phyloP scores from a whole-genome alignment of 106 monocot species.

The Dioscorea alata region DNA sequence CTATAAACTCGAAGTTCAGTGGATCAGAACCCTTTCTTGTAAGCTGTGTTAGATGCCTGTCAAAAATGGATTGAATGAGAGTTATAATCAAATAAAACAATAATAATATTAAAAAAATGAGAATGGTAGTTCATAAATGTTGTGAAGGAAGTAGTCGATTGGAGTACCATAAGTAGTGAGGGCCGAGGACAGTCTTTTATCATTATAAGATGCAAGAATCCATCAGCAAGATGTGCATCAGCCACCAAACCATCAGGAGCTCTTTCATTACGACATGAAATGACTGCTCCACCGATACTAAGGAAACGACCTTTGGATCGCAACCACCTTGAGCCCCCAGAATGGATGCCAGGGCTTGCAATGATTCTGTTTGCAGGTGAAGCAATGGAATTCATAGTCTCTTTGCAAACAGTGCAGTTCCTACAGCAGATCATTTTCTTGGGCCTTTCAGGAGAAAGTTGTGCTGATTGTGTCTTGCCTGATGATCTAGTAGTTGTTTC shows the following conservation, averaged over 20 bases:
- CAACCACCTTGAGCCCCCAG: conserved; percentile 47
- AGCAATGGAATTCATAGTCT: conserved; percentile 8
- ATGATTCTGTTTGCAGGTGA: conserved; percentile 9
- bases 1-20: conserved; percentile 66
- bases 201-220: conserved; percentile 90
- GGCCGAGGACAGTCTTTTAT: conserved; percentile 82
- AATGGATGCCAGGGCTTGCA: conserved; percentile 1
- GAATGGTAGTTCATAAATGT: not conserved
- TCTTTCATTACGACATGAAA: conserved; percentile 91
- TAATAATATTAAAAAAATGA: not conserved
- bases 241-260: conserved; percentile 91
- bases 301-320: conserved; percentile 58
- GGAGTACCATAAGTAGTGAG: conserved; percentile 75
- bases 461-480: conserved; percentile 3
- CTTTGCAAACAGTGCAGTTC: conserved; percentile 53
- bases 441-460: conserved; percentile 12
- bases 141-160: not conserved
- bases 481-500: conserved; percentile 8
- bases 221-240: conserved; percentile 90
- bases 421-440: conserved; percentile 36
- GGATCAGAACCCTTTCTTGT: conserved; percentile 63
- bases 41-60: conserved; percentile 86
- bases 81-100: not conserved
- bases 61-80: conserved; percentile 5
- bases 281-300: conserved; percentile 84